Conservation (phyloP, 1,284 basidiomycete species). For the Sanghuangporus baumii region DNA sequence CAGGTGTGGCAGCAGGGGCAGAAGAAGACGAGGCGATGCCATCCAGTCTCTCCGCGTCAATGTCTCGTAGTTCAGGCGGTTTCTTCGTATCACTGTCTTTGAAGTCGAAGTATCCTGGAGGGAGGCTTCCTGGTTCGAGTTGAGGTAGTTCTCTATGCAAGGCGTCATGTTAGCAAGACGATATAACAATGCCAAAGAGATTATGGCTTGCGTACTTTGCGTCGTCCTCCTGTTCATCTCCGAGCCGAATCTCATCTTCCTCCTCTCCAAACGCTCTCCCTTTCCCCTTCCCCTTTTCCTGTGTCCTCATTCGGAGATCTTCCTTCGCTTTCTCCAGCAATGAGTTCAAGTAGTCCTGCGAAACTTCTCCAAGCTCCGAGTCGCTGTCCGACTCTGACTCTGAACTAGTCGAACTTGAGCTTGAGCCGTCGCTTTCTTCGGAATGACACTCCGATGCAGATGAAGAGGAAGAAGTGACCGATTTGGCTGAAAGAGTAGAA, state of each 20-base stretch:
- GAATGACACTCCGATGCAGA: constrained; percentile 22
- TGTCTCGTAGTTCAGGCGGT: constrained; percentile 48
- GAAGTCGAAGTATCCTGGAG: constrained; percentile 51
- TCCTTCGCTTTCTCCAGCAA: constrained; percentile 55
- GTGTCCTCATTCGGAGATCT: constrained; percentile 36
- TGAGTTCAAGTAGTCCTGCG: constrained; percentile 56
- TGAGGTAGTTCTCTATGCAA: constrained; percentile 52
- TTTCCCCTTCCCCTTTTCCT: constrained; percentile 22
- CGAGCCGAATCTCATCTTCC: constrained; percentile 32
- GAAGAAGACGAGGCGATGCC: constrained; percentile 38
- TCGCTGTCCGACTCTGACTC: constrained; percentile 35
- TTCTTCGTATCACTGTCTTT: background rate
- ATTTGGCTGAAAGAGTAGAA: background rate
- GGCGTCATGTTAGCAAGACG: constrained; percentile 10
- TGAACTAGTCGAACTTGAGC: constrained; percentile 18
- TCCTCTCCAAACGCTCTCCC: constrained; percentile 25
- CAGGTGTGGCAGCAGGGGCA: constrained; percentile 43
- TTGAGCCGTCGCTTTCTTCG: constrained; percentile 6
- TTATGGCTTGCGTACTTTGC: constrained; percentile 22
- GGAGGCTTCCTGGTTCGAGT: constrained; percentile 58
- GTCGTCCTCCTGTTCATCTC: constrained; percentile 26
- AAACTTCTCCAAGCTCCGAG: constrained; percentile 38
- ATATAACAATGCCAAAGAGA: constrained; percentile 1
- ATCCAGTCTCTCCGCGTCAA: constrained; percentile 51
- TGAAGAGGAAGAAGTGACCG: background rate